Base-by-base conservation (phyloP, 1,284 basidiomycete genomes). In the Termitomyces sp. region DNA sequence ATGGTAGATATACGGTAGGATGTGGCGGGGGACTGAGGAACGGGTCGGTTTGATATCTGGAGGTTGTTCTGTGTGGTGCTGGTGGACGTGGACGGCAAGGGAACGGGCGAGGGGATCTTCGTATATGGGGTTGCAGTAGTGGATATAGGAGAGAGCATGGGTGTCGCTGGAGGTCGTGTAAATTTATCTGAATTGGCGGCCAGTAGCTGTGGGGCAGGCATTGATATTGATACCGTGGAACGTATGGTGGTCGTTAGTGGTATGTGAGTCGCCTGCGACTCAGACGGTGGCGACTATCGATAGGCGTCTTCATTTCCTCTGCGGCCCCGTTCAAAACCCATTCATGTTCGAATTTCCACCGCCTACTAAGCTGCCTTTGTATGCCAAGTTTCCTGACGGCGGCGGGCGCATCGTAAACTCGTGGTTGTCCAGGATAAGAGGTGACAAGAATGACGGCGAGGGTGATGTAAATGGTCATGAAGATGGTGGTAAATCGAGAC, bases 381-480 rank as follows among this genome's bases (percentile, higher is more conserved):
- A 54, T 36, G 15, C 6, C 26, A 26, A 12, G 13, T 64, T 63
- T 3, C 68, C 65, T 44, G 69, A 59, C 9, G 68, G 73, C 28
- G 70, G 65, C 2, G 69, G 73, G 62, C 74, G 78, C 42, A 78
- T 65, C 10, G 84, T 84, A 64, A 84, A 86, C 62, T 87, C 85
- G 72, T 85, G 83, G 31, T 79, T 73, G 12, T 78, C 77, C 2
- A 81, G 81, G 13, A 77, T 74, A 1, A 84, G 84, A 10, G 85
- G 85, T 8, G 84, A 82, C 2, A 85, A 63, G 62, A 88, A 87
- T 0, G 82, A 76, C 13, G 82, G 84, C 1, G 81, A 81, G 13
- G 85, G 85, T 0, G 82, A 84, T 1, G 85, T 85, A 64, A 86
- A 87, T 2, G 84, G 82, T 10, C 81, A 81, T 0, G 78, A 71